A percentile compares a stretch with the other conserved stretches of the same genome.
Conservation (phyloP, 2,329 filamentous ascomycete genomes). For the Phoma sp. region DNA sequence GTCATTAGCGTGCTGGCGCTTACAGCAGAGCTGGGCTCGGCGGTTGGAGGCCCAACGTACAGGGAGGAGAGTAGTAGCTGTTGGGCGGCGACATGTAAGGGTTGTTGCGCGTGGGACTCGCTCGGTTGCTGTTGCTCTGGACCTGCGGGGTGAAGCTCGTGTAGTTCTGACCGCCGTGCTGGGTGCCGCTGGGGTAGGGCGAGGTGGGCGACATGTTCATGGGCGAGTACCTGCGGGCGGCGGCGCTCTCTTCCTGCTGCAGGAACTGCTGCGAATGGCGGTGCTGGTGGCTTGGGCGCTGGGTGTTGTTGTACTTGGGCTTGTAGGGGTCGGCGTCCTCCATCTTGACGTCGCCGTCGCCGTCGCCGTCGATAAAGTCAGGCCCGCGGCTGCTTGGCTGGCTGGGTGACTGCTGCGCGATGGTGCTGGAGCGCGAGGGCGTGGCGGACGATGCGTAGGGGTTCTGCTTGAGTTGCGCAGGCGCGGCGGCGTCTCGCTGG, state of each 20-base stretch:
- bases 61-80: constrained; percentile 65
- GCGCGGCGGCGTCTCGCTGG: constrained; percentile 39
- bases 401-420: constrained; percentile 25
- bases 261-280: constrained; percentile 77
- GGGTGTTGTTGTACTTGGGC: constrained; percentile 76
- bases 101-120: constrained; percentile 77
- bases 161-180: constrained; percentile 52
- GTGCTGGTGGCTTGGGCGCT: constrained; percentile 78
- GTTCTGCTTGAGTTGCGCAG: constrained; percentile 45
- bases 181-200: constrained; percentile 73
- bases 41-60: constrained; percentile 47
- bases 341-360: constrained; percentile 66
- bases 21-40: constrained; percentile 13
- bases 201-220: constrained; percentile 90
- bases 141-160: constrained; percentile 53
- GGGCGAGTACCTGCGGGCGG: constrained; percentile 91
- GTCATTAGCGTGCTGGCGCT: constrained; percentile 30
- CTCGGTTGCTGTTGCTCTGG: constrained; percentile 61
- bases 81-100: constrained; percentile 64
- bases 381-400: constrained; percentile 36
- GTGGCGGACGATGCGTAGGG: constrained; percentile 32
- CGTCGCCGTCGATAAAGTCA: constrained; percentile 52
- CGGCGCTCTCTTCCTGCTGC: constrained; percentile 76
- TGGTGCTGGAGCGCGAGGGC: constrained; percentile 15
- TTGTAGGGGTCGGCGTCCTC: constrained; percentile 87